These are phyloP conservation scores for Nicotiana noctiflora DNA, from an alignment of 257 asterid genomes.

Conservation along the genomic window DNA sequence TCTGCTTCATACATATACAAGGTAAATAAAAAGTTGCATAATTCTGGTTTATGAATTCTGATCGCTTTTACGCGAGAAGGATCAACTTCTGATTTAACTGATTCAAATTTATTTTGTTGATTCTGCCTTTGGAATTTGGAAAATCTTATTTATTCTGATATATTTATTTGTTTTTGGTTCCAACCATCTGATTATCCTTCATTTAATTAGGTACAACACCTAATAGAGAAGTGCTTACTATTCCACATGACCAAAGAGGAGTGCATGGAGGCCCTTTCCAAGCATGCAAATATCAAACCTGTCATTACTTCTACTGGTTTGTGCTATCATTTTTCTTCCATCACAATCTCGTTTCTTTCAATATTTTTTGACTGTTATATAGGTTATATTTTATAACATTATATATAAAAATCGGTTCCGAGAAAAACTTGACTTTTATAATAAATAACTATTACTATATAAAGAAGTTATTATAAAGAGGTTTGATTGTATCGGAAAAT, in stretches of 20 bases:
- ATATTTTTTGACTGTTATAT: too few relatives aligned
- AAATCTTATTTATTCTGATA: not conserved
- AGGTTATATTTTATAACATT: too few relatives aligned
- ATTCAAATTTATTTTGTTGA: not conserved
- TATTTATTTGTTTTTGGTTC: not conserved
- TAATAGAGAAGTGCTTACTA: conserved; percentile 43
- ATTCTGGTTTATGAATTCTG: too few relatives aligned
- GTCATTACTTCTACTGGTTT: conserved; percentile 48
- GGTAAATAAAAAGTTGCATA: conserved; percentile 29
- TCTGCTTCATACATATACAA: conserved; percentile 66
- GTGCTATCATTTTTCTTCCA: not conserved
- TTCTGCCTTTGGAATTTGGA: not conserved
- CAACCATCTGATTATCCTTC: not conserved
- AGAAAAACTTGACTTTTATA: too few relatives aligned
- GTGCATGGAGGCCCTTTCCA: conserved; percentile 50
- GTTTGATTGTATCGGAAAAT: not conserved
- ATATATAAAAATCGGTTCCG: too few relatives aligned
- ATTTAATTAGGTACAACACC: conserved; percentile 38
- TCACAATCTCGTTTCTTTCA: too few relatives aligned
- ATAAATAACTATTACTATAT: too few relatives aligned
- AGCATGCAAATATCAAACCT: conserved; percentile 44
- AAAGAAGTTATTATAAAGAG: too few relatives aligned
- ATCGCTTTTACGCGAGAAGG: too few relatives aligned
- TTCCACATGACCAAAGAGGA: conserved; percentile 42
- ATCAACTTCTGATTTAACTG: too few relatives aligned